Evolutionary conservation across 108 stramenopile species (phyloP).

Genomic region (Cyclostephanos invisitatus): DNA sequence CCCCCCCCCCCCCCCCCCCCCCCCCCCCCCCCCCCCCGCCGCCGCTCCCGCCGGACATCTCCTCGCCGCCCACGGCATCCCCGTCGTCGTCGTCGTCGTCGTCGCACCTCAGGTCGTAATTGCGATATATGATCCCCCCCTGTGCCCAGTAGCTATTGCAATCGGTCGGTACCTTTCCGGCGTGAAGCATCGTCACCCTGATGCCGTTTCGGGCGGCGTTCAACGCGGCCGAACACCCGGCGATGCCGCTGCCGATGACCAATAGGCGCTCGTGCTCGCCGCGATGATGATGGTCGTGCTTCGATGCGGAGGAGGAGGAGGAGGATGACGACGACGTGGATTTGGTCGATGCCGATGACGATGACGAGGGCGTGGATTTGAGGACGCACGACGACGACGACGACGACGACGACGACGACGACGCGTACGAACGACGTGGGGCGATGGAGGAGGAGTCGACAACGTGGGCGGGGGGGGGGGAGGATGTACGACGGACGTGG

Average conservation of each 20-base stretch:
- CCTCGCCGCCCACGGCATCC: background rate
- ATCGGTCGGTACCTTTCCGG: conserved; percentile 63
- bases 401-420: too few species aligned
- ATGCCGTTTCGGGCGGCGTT: conserved; percentile 74
- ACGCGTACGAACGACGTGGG: too few species aligned
- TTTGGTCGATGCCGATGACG: too few species aligned
- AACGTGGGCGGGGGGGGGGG: too few species aligned
- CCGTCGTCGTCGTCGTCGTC: conserved; percentile 6
- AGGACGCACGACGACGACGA: too few species aligned
- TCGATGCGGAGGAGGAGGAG: too few species aligned
- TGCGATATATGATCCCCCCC: conserved; percentile 94
- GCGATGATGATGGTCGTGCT: background rate
- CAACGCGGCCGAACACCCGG: conserved; percentile 80
- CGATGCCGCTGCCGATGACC: conserved; percentile 83
- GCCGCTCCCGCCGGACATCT: background rate
- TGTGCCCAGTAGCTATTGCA: conserved; percentile 98
- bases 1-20: background rate
- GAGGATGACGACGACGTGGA: too few species aligned
- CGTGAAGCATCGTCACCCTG: conserved; percentile 74
- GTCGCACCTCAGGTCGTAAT: conserved; percentile 36
- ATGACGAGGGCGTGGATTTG: too few species aligned
- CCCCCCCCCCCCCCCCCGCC: background rate
- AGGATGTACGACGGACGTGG: background rate
- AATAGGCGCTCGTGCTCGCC: conserved; percentile 47
- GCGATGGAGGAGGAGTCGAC: too few species aligned